A percentile compares a stretch with the other conserved stretches of the same genome.
These are phyloP conservation scores for Lipomyces yamanashiensis DNA, from an alignment of 805 yeast species.

Conservation along the genomic window DNA sequence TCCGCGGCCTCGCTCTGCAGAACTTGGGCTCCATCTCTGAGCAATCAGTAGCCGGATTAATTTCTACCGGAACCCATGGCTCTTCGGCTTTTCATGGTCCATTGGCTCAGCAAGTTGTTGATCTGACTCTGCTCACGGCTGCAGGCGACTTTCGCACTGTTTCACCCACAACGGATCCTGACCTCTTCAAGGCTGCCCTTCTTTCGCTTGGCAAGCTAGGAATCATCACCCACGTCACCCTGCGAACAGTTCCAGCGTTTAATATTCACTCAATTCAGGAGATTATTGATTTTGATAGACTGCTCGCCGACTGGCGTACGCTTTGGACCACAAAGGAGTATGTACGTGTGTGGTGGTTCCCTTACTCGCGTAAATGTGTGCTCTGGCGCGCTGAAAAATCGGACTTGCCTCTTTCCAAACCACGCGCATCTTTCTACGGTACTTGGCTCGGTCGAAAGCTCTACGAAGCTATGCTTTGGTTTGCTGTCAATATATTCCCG, in stretches of 20 bases:
- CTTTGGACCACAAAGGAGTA: constrained; percentile 91
- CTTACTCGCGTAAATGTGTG: constrained; percentile 82
- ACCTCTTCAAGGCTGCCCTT: constrained; percentile 78
- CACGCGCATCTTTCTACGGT: constrained; percentile 84
- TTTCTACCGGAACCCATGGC: constrained; percentile 97
- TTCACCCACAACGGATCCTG: constrained; percentile 64
- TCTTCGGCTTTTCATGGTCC: constrained; percentile 91
- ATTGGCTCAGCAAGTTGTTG: constrained; percentile 84
- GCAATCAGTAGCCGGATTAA: constrained; percentile 93
- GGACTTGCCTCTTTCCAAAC: constrained; percentile 61
- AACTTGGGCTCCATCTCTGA: constrained; percentile 92
- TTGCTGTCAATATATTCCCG: constrained; percentile 74
- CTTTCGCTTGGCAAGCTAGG: constrained; percentile 92
- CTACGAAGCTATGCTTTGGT: constrained; percentile 78
- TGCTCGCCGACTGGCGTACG: constrained; percentile 62
- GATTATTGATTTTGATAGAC: constrained; percentile 74
- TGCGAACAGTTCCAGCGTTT: constrained; percentile 83
- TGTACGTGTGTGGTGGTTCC: constrained; percentile 97
- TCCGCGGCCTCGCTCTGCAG: constrained; percentile 77
- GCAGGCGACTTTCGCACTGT: constrained; percentile 72
- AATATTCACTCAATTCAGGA: constrained; percentile 81
- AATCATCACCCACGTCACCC: constrained; percentile 79
- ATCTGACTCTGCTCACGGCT: constrained; percentile 73
- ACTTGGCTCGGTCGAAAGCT: constrained; percentile 75
- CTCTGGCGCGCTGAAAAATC: constrained; percentile 90